These are phyloP conservation scores for Neonectria coccinea DNA, from an alignment of 2,329 filamentous ascomycete genomes.

Conservation along the genomic window DNA sequence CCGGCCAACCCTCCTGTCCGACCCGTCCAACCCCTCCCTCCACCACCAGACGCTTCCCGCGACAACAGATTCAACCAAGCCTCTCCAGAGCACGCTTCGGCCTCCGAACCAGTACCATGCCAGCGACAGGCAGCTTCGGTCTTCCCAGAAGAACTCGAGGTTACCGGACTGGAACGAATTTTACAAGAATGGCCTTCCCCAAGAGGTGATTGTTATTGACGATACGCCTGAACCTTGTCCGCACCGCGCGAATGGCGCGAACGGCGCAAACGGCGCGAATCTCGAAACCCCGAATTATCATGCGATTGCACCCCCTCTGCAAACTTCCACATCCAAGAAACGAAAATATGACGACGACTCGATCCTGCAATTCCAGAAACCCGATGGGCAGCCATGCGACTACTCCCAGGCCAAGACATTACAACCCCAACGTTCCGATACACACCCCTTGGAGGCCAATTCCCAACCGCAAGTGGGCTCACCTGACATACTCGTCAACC, in stretches of 20 bases:
- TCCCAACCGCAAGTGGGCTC: neutral
- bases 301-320: neutral
- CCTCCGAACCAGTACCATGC: constrained; percentile 1
- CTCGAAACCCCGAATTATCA: neutral
- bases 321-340: constrained; percentile 1
- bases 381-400: neutral
- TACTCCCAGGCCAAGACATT: neutral
- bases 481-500: neutral
- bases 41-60: constrained; percentile 1
- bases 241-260: neutral
- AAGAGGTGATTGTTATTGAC: constrained; percentile 87
- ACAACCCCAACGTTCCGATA: neutral
- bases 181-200: constrained; percentile 84
- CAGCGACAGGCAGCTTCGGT: constrained; percentile 7
- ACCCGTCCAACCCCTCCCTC: constrained; percentile 6
- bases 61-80: neutral
- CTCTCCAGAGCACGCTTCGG: constrained; percentile 4
- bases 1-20: constrained; percentile 4
- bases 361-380: neutral
- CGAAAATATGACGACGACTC: constrained; percentile 6
- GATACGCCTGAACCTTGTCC: constrained; percentile 70
- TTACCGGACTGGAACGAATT: constrained; percentile 81
- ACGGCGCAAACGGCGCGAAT: neutral
- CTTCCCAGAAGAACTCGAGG: neutral
- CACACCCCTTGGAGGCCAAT: neutral